Percentiles rank a stretch among this genome's conserved stretches.
Conservation (phyloP, 208 protist genomes). For the Herpetomonas samuelpessoai region DNA sequence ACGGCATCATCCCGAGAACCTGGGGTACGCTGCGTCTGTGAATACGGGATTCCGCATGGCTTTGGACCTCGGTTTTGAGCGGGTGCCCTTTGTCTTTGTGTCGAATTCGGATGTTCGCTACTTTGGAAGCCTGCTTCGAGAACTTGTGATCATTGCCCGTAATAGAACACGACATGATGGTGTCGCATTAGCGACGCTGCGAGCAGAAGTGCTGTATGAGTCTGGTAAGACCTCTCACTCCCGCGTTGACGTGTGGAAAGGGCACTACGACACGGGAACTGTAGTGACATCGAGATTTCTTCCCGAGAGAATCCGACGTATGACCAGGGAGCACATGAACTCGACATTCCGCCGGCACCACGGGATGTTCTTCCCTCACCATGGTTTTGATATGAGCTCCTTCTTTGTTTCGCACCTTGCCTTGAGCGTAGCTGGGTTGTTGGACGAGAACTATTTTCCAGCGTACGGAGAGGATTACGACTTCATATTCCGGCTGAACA, state of each 20-base stretch:
- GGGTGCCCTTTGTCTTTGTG: constrained; percentile 37
- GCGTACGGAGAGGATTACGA: constrained; percentile 57
- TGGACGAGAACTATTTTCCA: constrained; percentile 64
- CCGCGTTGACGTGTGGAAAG: background rate
- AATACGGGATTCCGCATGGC: constrained; percentile 29
- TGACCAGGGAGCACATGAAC: constrained; percentile 14
- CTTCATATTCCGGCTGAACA: constrained; percentile 18
- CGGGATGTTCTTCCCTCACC: constrained; percentile 28
- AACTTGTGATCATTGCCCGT: constrained; percentile 12
- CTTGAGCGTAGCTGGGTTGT: constrained; percentile 38
- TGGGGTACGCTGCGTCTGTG: constrained; percentile 23
- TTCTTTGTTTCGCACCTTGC: constrained; percentile 36
- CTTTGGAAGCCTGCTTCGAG: constrained; percentile 2
- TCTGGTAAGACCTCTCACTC: background rate
- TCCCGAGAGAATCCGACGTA: constrained; percentile 36
- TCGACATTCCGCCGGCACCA: constrained; percentile 12
- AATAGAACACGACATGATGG: constrained; percentile 8
- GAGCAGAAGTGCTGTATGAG: background rate
- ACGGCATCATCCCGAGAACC: constrained; percentile 24
- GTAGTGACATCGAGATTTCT: constrained; percentile 30
- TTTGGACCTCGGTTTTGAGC: constrained; percentile 12
- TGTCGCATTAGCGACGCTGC: background rate
- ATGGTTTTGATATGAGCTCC: constrained; percentile 15
- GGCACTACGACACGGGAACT: background rate
- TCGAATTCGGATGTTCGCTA: constrained; percentile 40